A percentile compares a stretch with the other conserved stretches of the same genome.
phyloP scores from a whole-genome alignment of 1,284 basidiomycete species.

The Ceratobasidium sp. region DNA sequence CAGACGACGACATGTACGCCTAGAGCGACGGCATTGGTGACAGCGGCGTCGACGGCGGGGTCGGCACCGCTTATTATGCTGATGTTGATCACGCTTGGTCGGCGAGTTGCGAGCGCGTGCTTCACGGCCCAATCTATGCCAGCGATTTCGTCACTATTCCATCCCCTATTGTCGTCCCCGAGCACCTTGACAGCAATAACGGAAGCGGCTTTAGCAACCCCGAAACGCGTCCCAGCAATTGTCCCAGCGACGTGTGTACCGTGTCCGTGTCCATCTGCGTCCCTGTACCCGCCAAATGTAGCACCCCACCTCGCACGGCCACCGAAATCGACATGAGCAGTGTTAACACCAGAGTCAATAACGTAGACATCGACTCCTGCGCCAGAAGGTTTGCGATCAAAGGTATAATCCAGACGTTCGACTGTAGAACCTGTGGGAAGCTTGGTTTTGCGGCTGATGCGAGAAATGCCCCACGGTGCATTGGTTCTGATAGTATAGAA shows the following conservation, averaged over 20 bases:
- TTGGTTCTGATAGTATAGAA: constrained; percentile 11
- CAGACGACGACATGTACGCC: constrained; percentile 47
- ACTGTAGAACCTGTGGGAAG: constrained; percentile 1
- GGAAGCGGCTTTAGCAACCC: constrained; percentile 94
- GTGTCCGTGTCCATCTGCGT: constrained; percentile 40
- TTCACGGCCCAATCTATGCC: constrained; percentile 42
- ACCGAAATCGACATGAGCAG: constrained; percentile 67
- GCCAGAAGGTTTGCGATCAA: constrained; percentile 50
- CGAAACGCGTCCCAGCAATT: constrained; percentile 71
- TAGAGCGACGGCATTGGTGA: constrained; percentile 35
- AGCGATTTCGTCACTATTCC: constrained; percentile 69
- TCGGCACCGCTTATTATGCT: constrained; percentile 41
- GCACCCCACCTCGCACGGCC: constrained; percentile 65
- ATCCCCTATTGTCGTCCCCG: constrained; percentile 89
- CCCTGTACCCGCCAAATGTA: constrained; percentile 62
- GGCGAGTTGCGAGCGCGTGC: constrained; percentile 18
- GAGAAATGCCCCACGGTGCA: constrained; percentile 32
- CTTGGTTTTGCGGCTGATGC: constrained; percentile 20
- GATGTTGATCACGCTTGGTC: constrained; percentile 46
- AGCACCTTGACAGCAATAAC: constrained; percentile 98
- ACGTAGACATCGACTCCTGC: constrained; percentile 67
- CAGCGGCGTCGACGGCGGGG: constrained; percentile 44
- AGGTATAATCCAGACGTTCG: background rate
- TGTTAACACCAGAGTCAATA: constrained; percentile 61
- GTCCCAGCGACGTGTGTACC: constrained; percentile 54